These are phyloP conservation scores for Podaxis sp. DNA, from an alignment of 768 basidiomycete genomes.

Conservation along the genomic window DNA sequence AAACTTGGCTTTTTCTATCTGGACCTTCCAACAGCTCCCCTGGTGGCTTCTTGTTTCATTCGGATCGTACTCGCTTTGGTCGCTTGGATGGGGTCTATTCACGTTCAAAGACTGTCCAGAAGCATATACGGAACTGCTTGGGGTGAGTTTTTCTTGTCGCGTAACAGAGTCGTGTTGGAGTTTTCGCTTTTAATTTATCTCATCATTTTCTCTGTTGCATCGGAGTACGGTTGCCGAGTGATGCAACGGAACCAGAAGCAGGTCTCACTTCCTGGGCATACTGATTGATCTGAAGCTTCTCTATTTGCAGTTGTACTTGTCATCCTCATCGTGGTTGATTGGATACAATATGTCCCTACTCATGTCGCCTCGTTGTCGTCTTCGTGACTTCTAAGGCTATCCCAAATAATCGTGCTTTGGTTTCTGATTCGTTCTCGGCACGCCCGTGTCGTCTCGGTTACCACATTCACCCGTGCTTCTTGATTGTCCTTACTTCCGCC, in stretches of 20 bases:
- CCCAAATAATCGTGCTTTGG: background rate
- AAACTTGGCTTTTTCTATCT: background rate
- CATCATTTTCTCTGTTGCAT: slow-evolving; percentile 2
- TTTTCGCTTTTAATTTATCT: slow-evolving; percentile 9
- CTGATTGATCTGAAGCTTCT: background rate
- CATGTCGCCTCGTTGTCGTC: slow-evolving; percentile 1
- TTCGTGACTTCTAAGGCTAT: background rate
- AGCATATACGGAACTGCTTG: slow-evolving; percentile 69
- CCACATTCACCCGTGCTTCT: slow-evolving; percentile 6
- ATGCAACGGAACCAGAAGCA: background rate
- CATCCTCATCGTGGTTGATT: background rate
- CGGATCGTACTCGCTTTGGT: slow-evolving; percentile 77
- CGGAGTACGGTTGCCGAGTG: background rate
- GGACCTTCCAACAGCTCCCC: slow-evolving; percentile 52
- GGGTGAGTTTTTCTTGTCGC: slow-evolving; percentile 38
- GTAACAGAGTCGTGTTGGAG: slow-evolving; percentile 5
- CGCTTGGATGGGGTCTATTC: slow-evolving; percentile 72
- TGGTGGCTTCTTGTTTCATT: slow-evolving; percentile 84
- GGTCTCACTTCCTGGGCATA: background rate
- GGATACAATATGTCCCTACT: background rate
- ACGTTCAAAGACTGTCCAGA: slow-evolving; percentile 79
- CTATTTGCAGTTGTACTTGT: background rate
- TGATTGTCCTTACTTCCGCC: background rate
- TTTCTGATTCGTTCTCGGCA: slow-evolving; percentile 8
- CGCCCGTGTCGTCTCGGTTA: background rate